Conservation (phyloP, 768 basidiomycete species). For the Kwoniella sp. region DNA sequence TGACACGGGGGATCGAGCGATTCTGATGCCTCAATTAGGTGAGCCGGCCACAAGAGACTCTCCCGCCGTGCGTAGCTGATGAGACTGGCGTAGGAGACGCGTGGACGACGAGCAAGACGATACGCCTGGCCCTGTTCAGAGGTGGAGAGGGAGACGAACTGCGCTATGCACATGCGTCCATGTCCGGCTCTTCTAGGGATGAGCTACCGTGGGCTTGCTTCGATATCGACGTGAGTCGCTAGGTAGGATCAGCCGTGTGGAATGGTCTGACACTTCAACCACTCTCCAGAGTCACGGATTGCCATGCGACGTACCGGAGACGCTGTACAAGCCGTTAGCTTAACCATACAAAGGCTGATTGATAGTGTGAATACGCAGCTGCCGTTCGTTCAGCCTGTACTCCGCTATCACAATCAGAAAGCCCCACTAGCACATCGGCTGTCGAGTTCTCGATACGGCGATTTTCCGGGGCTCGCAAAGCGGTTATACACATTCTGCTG, state of each 20-base stretch:
- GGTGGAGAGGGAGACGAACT: conserved; percentile 31
- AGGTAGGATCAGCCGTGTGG: not conserved
- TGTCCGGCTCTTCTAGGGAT: conserved; percentile 15
- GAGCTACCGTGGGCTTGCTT: conserved; percentile 36
- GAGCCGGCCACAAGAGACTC: conserved; percentile 1
- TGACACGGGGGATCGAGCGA: conserved; percentile 43
- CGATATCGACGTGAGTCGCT: conserved; percentile 43
- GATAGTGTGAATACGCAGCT: too few species aligned
- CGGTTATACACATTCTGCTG: too few species aligned
- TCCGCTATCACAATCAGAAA: too few species aligned
- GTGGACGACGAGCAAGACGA: conserved; percentile 43
- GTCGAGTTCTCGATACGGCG: too few species aligned
- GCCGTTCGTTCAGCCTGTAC: too few species aligned
- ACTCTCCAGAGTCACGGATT: conserved; percentile 22
- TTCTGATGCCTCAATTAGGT: conserved; percentile 49
- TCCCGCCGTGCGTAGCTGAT: not conserved
- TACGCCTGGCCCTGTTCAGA: conserved; percentile 41
- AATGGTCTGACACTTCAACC: too few species aligned
- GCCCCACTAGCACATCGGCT: too few species aligned
- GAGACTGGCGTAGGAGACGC: conserved; percentile 30
- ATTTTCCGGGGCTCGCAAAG: too few species aligned
- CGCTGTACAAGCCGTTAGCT: too few species aligned
- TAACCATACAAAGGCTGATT: too few species aligned
- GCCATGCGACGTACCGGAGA: conserved; percentile 29
- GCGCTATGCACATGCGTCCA: conserved; percentile 34